Conservation (phyloP, 2,329 filamentous ascomycete genomes). For the Pseudocercospora vitis region DNA sequence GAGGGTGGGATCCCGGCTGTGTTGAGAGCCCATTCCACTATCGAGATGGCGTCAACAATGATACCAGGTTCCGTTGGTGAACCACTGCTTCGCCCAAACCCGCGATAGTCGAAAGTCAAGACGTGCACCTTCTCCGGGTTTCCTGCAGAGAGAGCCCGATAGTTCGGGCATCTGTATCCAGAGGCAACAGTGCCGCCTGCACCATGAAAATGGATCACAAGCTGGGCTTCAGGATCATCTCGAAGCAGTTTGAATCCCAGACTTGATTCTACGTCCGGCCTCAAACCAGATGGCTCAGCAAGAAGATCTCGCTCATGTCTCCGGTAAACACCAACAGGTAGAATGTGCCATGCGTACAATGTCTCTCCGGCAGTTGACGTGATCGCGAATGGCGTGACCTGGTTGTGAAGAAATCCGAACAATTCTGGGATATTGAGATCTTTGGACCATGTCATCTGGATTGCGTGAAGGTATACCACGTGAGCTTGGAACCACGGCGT, state of each 20-base stretch:
- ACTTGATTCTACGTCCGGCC: slow-evolving; percentile 56
- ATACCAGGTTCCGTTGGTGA: slow-evolving; percentile 57
- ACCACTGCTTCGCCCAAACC: slow-evolving; percentile 58
- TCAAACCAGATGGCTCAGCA: slow-evolving; percentile 49
- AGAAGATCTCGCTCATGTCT: slow-evolving; percentile 45
- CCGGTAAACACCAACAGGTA: slow-evolving; percentile 50
- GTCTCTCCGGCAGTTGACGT: slow-evolving; percentile 43
- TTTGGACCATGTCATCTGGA: slow-evolving; percentile 57
- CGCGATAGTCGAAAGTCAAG: slow-evolving; percentile 62
- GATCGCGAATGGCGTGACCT: slow-evolving; percentile 52
- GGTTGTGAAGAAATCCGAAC: slow-evolving; percentile 52
- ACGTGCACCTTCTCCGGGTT: slow-evolving; percentile 57
- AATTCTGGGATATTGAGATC: slow-evolving; percentile 51
- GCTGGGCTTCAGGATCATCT: slow-evolving; percentile 61
- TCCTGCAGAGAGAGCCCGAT: slow-evolving; percentile 56
- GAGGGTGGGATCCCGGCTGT: slow-evolving; percentile 54
- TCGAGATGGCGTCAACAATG: slow-evolving; percentile 53
- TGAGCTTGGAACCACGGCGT: slow-evolving; percentile 54
- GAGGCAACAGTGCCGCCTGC: slow-evolving; percentile 58
- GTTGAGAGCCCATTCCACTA: slow-evolving; percentile 57
- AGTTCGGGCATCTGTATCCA: slow-evolving; percentile 56
- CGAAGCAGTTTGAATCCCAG: slow-evolving; percentile 62
- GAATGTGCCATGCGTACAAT: slow-evolving; percentile 53
- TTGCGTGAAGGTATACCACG: slow-evolving; percentile 56
- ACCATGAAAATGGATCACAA: slow-evolving; percentile 65